Evolutionary conservation across 495 filamentous ascomycete genomes (phyloP), one percentile per base, ranked within the genome.

Genomic region (Halenospora varia): DNA sequence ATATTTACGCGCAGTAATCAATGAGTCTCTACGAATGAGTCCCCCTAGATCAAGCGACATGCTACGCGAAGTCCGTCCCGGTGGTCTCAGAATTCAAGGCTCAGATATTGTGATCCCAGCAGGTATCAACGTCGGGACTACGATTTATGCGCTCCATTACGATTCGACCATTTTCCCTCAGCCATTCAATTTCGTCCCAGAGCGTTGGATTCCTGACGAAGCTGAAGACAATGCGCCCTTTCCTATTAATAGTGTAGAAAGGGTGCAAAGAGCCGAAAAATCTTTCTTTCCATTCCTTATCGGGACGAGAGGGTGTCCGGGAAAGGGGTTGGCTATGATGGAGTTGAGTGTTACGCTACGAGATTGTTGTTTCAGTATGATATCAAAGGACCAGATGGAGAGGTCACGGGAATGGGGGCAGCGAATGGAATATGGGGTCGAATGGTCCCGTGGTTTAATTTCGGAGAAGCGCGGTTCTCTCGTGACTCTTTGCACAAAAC

Each of bases 11-110:
- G 78, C 81, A 0, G 85, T 70, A 19, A 83, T 90, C 63, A 85
- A 90, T 65, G 88, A 91, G 60, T 74, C 83, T 3, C 79, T 91
- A 75, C 83, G 88, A 29, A 70, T 91, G 55, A 81, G 80, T 0
- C 88, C 88, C 11, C 78, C 87, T 0, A 85, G 89, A 3, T 73
- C 76, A 25, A 81, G 79, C 11, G 69, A 82, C 2, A 67, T 88
- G 0, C 83, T 84, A 2, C 83, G 88, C 44, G 74, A 81, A 60
- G 85, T 89, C 3, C 75, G 86, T 2, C 52, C 75, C 1, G 87
- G 86, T 39, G 88, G 88, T 18, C 56, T 68, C 18, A 23, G 61
- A n/a, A 56, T 73, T 45, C 67, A 67, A 44, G 68, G 67, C 0
- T 13, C 61, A 39, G 35, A 57, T 20, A 13, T 6, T 4, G 13